These are phyloP conservation scores for Thalia dealbata DNA, from an alignment of 176 grass and related monocot genomes.

Conservation along the genomic window DNA sequence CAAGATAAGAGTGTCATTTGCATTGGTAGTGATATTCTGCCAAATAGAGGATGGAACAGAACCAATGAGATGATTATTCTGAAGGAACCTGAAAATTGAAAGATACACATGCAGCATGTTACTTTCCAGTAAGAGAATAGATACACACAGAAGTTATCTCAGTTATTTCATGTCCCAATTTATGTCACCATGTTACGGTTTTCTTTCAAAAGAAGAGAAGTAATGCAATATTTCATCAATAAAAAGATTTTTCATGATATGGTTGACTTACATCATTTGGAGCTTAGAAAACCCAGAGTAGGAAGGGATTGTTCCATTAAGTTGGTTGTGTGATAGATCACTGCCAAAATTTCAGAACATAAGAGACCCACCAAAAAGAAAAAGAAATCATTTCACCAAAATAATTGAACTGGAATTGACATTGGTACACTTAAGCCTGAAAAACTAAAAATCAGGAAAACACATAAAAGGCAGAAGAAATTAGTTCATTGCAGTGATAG, in stretches of 20 bases:
- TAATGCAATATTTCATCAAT: not conserved
- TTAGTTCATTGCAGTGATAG: not conserved
- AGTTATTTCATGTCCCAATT: too few species aligned
- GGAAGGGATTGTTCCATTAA: constrained; percentile 58
- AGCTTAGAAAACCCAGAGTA: constrained; percentile 71
- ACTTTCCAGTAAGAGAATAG: not conserved
- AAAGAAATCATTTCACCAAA: not conserved
- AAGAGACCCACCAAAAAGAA: not conserved
- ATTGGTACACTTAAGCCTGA: constrained; percentile 3
- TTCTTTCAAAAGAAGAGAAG: not conserved
- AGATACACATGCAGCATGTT: not conserved
- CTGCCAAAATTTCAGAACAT: constrained; percentile 25
- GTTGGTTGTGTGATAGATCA: constrained; percentile 64
- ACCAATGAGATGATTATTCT: constrained; percentile 37
- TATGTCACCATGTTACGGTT: too few species aligned
- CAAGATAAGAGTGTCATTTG: constrained; percentile 63
- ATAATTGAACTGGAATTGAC: not conserved
- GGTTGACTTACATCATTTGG: constrained; percentile 63
- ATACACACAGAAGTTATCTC: too few species aligned
- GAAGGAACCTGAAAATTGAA: constrained; percentile 46
- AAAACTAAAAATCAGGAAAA: constrained; percentile 11
- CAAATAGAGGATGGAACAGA: constrained; percentile 56
- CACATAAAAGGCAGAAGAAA: constrained; percentile 15
- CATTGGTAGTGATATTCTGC: constrained; percentile 44
- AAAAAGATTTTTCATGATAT: not conserved